These are phyloP conservation scores for Neurospora sp. DNA, from an alignment of 495 filamentous ascomycete genomes.

Conservation along the genomic window DNA sequence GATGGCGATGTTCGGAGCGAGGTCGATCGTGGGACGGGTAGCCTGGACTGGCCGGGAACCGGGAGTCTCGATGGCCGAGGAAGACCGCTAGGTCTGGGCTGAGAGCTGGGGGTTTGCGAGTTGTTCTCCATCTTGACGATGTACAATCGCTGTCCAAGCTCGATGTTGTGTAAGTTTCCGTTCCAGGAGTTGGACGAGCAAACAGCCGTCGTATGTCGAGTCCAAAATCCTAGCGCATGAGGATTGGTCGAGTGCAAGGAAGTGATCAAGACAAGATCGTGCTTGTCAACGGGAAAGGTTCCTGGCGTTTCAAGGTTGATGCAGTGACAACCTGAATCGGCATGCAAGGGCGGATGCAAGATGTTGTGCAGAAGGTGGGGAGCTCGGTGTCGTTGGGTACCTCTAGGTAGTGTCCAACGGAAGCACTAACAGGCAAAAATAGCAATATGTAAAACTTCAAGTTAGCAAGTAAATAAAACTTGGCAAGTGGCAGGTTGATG, in stretches of 20 bases:
- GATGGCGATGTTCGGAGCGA: conserved; percentile 21
- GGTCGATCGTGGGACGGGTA: conserved; percentile 18
- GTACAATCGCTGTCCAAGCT: neutral
- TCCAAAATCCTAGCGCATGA: neutral
- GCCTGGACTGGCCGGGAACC: conserved; percentile 18
- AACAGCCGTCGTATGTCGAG: neutral
- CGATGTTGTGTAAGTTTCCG: neutral
- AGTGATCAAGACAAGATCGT: neutral
- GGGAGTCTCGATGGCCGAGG: conserved; percentile 17
- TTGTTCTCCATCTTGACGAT: conserved; percentile 25
- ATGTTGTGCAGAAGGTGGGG: neutral
- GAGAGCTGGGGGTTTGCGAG: conserved; percentile 2
- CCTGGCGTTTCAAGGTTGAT: neutral
- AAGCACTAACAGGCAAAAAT: neutral
- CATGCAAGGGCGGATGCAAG: neutral
- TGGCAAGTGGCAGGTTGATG: neutral
- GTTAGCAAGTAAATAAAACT: neutral
- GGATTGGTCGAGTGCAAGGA: neutral
- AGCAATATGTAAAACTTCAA: neutral
- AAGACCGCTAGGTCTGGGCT: conserved; percentile 14
- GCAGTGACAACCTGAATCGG: neutral
- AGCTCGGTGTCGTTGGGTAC: neutral
- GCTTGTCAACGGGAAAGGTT: neutral
- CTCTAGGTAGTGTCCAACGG: neutral
- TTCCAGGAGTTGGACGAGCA: neutral